Evolutionary conservation across 1,139 yeast species (phyloP).

Genomic region (Debaryomyces coudertii): DNA sequence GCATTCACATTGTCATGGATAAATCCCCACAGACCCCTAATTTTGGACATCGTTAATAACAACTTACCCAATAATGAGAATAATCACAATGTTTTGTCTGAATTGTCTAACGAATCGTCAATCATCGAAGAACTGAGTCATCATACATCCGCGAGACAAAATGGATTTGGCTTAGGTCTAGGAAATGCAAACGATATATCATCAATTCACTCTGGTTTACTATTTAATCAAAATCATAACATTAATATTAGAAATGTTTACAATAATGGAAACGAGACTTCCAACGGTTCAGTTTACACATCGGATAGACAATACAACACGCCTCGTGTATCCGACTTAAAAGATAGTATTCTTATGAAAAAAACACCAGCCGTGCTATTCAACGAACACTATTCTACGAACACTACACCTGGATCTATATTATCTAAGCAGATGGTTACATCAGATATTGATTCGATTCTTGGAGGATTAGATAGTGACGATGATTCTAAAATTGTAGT

Average conservation of each 20-base stretch:
- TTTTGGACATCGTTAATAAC: slow-evolving; percentile 7
- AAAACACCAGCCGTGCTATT: slow-evolving; percentile 7
- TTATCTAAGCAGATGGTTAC: slow-evolving; percentile 38
- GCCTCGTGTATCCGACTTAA: slow-evolving; percentile 52
- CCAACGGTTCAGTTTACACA: slow-evolving; percentile 29
- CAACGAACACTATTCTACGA: slow-evolving; percentile 17
- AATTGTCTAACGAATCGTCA: slow-evolving; percentile 6
- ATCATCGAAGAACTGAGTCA: slow-evolving; percentile 4
- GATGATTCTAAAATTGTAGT: slow-evolving; percentile 26
- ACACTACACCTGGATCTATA: slow-evolving; percentile 31
- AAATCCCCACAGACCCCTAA: slow-evolving; percentile 34
- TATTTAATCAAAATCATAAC: slow-evolving; percentile 9
- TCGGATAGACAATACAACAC: slow-evolving; percentile 21
- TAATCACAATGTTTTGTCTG: background rate
- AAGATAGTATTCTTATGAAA: slow-evolving; percentile 33
- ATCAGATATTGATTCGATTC: slow-evolving; percentile 39
- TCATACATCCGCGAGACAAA: slow-evolving; percentile 5
- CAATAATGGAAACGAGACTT: slow-evolving; percentile 15
- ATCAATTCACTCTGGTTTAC: slow-evolving; percentile 45
- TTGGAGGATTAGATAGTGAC: slow-evolving; percentile 41
- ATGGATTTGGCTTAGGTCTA: slow-evolving; percentile 41
- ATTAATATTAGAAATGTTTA: slow-evolving; percentile 8
- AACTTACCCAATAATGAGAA: background rate
- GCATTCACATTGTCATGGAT: slow-evolving; percentile 37
- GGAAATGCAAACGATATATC: slow-evolving; percentile 48